Conservation (phyloP, 805 yeast genomes). For the Teunomyces aglyptinius region DNA sequence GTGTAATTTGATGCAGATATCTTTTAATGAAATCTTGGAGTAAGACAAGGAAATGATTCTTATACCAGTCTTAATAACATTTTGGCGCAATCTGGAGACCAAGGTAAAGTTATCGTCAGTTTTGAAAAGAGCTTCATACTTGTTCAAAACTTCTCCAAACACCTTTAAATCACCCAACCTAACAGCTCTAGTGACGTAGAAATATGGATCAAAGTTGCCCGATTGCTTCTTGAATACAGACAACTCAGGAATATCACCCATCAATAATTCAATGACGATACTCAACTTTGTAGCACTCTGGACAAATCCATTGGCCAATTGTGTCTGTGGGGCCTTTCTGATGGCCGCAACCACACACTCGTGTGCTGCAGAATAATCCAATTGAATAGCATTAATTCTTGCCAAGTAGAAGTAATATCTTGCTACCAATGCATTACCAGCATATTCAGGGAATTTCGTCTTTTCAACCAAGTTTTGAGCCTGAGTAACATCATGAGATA, state of each 20-base stretch:
- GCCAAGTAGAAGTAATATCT: constrained; percentile 90
- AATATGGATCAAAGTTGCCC: constrained; percentile 64
- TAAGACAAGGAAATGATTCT: constrained; percentile 89
- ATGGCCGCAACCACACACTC: constrained; percentile 92
- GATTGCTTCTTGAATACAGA: constrained; percentile 71
- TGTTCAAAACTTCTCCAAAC: constrained; percentile 67
- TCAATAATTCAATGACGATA: constrained; percentile 84
- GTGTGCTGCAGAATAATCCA: constrained; percentile 86
- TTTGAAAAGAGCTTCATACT: constrained; percentile 60
- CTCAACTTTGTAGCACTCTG: constrained; percentile 87
- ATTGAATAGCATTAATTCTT: constrained; percentile 86
- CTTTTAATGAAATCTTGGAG: constrained; percentile 86
- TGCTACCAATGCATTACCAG: constrained; percentile 84
- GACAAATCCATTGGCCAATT: constrained; percentile 78
- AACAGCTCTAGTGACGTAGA: constrained; percentile 86
- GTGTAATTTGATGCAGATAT: constrained; percentile 87
- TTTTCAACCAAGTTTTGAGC: constrained; percentile 89
- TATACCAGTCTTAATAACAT: constrained; percentile 96
- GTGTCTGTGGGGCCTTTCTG: constrained; percentile 92
- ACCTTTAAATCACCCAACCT: constrained; percentile 84
- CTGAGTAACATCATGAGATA: constrained; percentile 76
- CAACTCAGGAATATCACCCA: constrained; percentile 96
- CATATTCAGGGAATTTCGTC: constrained; percentile 80
- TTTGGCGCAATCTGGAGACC: constrained; percentile 87
- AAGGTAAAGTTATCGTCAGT: constrained; percentile 80